Evolutionary conservation across 176 grass and related monocot genomes (phyloP), one percentile per base, ranked within the genome.

Genomic region (Bromus sterilis): DNA sequence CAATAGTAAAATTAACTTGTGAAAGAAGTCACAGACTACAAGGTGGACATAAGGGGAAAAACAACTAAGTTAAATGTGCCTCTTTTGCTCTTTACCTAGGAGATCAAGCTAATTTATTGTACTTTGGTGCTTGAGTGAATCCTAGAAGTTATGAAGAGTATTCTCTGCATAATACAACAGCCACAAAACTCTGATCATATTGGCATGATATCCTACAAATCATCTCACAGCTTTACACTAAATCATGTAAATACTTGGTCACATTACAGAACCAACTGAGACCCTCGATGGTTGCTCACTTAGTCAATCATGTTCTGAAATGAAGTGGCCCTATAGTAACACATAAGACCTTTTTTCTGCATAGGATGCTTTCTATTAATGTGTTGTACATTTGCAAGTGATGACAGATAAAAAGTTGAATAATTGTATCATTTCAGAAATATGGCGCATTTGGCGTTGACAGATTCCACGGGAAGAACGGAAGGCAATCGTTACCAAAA

Each of bases 181-280:
- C 9, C 36, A 66, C 11, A 66, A 11, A 18, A 56, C 31, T 30
- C 44, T 31, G 24, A 77, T 31, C 62, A 87, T 13, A 23, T 23
- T 59, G 32, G 48, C 49, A 76, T 66, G 49, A 11, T 58, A 86
- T 76, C 28, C 39, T 76, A 75, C 4, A 86, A 29, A 36, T 66
- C 18, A 58, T 36, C 10, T 15, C 46, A 37, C 15, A 74, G 24
- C 23, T 56, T 23, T 12, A 31, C 24, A 39, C 31, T 36, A 10
- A 71, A 53, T 4, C 30, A n/a, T 63, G 56, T 61, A 8, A 34
- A 48, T 10, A 36, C 5, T 56, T 30, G 16, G 15, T 44, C 57
- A 63, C 66, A 31, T 20, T 55, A 37, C 55, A 25, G 30, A 15
- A 20, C 15, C 4, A 56, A 51, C 31, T 21, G 9, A 33, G 35